phyloP scores from a whole-genome alignment of 768 basidiomycete species.

The Polyporus arcularius region DNA sequence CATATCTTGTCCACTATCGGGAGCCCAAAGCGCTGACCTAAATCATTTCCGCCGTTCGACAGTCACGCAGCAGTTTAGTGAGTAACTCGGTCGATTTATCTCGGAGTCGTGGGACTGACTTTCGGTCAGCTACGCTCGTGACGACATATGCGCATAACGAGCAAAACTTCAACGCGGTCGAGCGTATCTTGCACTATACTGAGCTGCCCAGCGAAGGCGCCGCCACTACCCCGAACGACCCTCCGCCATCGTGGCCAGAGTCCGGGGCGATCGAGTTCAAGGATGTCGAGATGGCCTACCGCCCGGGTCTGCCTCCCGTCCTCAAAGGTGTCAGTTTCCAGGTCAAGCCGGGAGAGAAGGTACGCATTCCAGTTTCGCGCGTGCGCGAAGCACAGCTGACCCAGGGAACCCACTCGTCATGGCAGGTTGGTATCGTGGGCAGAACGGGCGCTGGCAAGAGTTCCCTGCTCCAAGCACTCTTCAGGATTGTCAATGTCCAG shows the following conservation, averaged over 20 bases:
- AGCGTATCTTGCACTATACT: constrained; percentile 69
- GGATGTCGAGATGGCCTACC: constrained; percentile 77
- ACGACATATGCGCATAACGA: constrained; percentile 60
- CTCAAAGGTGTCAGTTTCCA: constrained; percentile 77
- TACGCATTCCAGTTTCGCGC: constrained; percentile 31
- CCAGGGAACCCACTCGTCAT: background rate
- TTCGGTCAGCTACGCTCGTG: constrained; percentile 50
- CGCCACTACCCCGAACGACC: constrained; percentile 44
- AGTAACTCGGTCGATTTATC: constrained; percentile 19
- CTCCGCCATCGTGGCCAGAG: constrained; percentile 71
- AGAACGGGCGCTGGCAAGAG: constrained; percentile 54
- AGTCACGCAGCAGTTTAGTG: constrained; percentile 59
- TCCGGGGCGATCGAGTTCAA: constrained; percentile 73
- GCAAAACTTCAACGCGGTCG: constrained; percentile 74
- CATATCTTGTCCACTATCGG: background rate
- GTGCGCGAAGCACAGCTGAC: background rate
- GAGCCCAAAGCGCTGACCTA: background rate
- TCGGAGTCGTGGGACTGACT: background rate
- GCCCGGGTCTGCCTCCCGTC: constrained; percentile 85
- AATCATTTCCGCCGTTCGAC: background rate
- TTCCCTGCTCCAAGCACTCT: constrained; percentile 40
- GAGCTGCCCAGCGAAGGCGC: constrained; percentile 59
- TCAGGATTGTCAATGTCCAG: constrained; percentile 60
- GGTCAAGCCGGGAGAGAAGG: constrained; percentile 80
- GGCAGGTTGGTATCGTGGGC: constrained; percentile 48